phyloP scores from a whole-genome alignment of 2,329 filamentous ascomycete species.

The Cryphonectria parasitica region DNA sequence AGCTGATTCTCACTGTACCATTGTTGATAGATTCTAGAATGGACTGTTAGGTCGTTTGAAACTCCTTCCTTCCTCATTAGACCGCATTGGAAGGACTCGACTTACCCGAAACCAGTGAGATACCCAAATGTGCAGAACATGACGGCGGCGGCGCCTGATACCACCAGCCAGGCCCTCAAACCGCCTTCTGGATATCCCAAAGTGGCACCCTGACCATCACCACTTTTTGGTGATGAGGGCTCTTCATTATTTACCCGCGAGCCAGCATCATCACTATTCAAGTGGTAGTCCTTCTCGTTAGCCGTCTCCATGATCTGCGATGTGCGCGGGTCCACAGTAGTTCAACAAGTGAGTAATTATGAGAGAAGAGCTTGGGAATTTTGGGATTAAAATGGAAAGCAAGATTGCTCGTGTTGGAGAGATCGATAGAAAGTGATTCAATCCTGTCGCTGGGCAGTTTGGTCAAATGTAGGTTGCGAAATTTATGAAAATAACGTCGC shows the following conservation, averaged over 20 bases:
- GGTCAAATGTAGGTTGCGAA: background rate
- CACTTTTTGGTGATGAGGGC: background rate
- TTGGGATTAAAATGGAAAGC: background rate
- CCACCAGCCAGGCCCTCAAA: constrained; percentile 45
- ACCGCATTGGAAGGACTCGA: background rate
- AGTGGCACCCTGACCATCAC: background rate
- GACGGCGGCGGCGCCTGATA: constrained; percentile 39
- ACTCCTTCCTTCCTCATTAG: too few species aligned
- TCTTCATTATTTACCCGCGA: background rate
- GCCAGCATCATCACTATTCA: background rate
- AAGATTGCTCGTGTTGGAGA: background rate
- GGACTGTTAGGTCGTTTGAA: background rate
- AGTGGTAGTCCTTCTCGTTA: background rate
- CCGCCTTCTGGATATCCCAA: constrained; percentile 35
- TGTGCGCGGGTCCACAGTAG: background rate
- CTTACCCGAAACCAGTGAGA: constrained; percentile 43
- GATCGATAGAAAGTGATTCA: background rate
- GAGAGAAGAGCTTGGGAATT: background rate
- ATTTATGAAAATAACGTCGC: background rate
- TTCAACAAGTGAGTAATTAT: background rate
- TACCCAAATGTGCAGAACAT: constrained; percentile 47
- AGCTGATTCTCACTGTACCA: constrained; percentile 27
- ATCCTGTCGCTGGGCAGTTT: too few species aligned
- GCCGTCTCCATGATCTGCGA: background rate
- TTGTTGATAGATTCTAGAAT: constrained; percentile 26